phyloP scores from a whole-genome alignment of 1,284 basidiomycete genomes.

The Pseudozyma hubeiensis region DNA sequence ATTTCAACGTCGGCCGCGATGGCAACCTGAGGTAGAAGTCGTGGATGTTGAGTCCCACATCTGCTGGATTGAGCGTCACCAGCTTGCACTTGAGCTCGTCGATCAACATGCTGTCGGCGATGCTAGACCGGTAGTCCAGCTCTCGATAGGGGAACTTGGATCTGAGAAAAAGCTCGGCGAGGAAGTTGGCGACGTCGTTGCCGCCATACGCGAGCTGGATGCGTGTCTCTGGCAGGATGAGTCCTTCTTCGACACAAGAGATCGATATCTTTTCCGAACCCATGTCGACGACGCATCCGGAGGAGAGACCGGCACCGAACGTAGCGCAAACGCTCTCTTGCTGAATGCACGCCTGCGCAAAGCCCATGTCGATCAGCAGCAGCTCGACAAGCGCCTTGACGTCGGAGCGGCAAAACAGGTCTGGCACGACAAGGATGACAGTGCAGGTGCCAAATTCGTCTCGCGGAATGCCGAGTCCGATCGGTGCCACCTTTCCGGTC shows the following conservation, averaged over 20 bases:
- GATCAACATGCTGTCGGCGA: conserved; percentile 59
- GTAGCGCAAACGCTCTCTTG: conserved; percentile 86
- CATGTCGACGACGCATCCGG: conserved; percentile 94
- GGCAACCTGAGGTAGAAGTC: conserved; percentile 81
- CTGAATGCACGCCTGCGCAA: conserved; percentile 63
- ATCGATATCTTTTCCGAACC: conserved; percentile 87
- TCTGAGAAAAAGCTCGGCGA: conserved; percentile 81
- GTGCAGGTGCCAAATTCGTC: conserved; percentile 73
- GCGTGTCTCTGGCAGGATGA: conserved; percentile 87
- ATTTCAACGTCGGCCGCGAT: conserved; percentile 83
- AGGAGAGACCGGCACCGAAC: conserved; percentile 93
- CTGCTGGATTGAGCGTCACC: conserved; percentile 64
- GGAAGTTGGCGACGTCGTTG: conserved; percentile 89
- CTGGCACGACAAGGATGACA: conserved; percentile 89
- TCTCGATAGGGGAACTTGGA: conserved; percentile 90
- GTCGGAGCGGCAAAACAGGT: conserved; percentile 87
- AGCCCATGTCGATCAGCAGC: conserved; percentile 81
- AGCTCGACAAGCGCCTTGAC: conserved; percentile 83
- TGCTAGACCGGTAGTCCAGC: conserved; percentile 72
- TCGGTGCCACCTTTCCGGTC: conserved; percentile 25
- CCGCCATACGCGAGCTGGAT: conserved; percentile 89
- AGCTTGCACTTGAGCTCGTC: conserved; percentile 64
- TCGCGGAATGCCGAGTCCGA: conserved; percentile 62
- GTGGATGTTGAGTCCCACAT: conserved; percentile 72
- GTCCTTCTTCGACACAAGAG: conserved; percentile 93